phyloP scores from a whole-genome alignment of 2,329 filamentous ascomycete species.

The Alternaria sp. region DNA sequence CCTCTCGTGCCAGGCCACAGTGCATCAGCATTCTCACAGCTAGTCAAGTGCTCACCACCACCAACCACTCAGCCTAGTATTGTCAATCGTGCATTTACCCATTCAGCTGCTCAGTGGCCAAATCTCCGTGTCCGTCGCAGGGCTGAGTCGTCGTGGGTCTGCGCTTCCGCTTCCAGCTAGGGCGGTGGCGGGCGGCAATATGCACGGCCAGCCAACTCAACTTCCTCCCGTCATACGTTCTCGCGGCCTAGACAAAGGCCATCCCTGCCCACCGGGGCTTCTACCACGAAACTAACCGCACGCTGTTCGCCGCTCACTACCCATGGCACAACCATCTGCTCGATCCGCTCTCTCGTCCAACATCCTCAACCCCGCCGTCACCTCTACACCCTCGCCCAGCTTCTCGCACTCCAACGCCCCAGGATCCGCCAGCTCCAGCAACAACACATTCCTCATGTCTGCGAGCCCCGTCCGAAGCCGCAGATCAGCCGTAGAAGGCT shows the following conservation, averaged over 20 bases:
- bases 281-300: slow-evolving; percentile 23
- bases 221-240: slow-evolving; percentile 33
- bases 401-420: slow-evolving; percentile 52
- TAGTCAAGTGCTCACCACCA: not conserved
- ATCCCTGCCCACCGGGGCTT: slow-evolving; percentile 30
- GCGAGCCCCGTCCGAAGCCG: slow-evolving; percentile 67
- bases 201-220: slow-evolving; percentile 25
- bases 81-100: not conserved
- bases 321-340: slow-evolving; percentile 45
- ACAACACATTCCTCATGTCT: slow-evolving; percentile 91
- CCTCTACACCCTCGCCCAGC: slow-evolving; percentile 55
- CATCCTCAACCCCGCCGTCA: slow-evolving; percentile 36
- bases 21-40: not conserved
- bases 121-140: slow-evolving; percentile 7
- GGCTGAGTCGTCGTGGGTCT: slow-evolving; percentile 27
- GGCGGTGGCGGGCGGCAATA: slow-evolving; percentile 21
- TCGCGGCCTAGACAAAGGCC: slow-evolving; percentile 31
- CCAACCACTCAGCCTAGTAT: not conserved
- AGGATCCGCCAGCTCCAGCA: slow-evolving; percentile 65
- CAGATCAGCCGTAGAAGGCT: slow-evolving; percentile 70
- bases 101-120: slow-evolving; percentile 2
- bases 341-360: slow-evolving; percentile 33
- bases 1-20: slow-evolving; percentile 4
- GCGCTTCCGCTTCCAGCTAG: slow-evolving; percentile 24
- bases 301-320: slow-evolving; percentile 19